Evolutionary conservation across 345 rosid genomes (phyloP).

Genomic region (Eucalyptus shirleyi): DNA sequence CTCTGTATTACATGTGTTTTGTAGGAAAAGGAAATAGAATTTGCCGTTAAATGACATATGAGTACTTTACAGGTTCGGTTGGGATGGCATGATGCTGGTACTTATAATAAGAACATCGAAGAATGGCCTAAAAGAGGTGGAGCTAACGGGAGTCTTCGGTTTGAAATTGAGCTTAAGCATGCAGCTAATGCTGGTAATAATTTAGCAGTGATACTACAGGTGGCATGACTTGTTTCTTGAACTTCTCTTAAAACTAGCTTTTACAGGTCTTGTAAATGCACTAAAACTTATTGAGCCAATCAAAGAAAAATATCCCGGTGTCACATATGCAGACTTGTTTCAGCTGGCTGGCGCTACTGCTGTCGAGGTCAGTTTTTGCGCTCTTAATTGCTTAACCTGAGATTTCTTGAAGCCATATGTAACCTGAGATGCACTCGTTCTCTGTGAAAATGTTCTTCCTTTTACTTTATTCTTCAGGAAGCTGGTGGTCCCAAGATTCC

Average conservation of each 20-base stretch:
- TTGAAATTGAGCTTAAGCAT: slow-evolving; percentile 87
- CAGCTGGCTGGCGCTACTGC: slow-evolving; percentile 97
- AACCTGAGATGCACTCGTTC: not conserved
- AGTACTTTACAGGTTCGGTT: slow-evolving; percentile 48
- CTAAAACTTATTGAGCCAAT: slow-evolving; percentile 65
- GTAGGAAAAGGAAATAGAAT: not conserved
- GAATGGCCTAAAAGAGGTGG: slow-evolving; percentile 96
- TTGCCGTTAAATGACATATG: not conserved
- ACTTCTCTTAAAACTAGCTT: not conserved
- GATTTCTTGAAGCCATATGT: not conserved
- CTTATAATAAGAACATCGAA: slow-evolving; percentile 78
- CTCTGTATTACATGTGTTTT: not conserved
- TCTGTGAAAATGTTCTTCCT: not conserved
- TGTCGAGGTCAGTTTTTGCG: slow-evolving; percentile 46
- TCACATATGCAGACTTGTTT: slow-evolving; percentile 86
- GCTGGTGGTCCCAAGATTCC: slow-evolving; percentile 92
- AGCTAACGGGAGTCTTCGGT: slow-evolving; percentile 88
- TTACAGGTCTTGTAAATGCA: slow-evolving; percentile 77
- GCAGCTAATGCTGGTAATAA: slow-evolving; percentile 86
- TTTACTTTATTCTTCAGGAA: slow-evolving; percentile 36
- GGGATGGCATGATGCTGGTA: slow-evolving; percentile 98
- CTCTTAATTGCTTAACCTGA: not conserved
- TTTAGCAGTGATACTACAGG: not conserved
- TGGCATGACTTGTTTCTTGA: not conserved
- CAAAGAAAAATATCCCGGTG: slow-evolving; percentile 72